Evolutionary conservation across 2,329 filamentous ascomycete species (phyloP).

Genomic region (Pseudocercospora macadamiae): DNA sequence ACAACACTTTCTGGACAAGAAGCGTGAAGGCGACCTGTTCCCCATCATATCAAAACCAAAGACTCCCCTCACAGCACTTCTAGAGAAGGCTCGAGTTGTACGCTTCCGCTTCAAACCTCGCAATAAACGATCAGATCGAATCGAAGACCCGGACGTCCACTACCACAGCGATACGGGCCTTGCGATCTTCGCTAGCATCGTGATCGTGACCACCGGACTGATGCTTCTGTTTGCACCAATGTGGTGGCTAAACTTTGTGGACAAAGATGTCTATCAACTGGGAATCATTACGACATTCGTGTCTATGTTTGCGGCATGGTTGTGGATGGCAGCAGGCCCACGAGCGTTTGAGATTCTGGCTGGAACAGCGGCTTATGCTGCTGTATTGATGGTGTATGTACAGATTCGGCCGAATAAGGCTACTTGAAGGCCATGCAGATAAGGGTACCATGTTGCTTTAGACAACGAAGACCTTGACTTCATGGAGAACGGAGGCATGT

Average conservation of each 20-base stretch:
- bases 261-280: constrained; percentile 1
- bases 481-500: too few relatives aligned
- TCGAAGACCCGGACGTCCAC: background rate
- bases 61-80: constrained; percentile 1
- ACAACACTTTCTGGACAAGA: constrained; percentile 8
- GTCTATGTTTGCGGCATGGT: constrained; percentile 6
- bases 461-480: too few relatives aligned
- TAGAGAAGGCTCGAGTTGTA: background rate
- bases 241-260: constrained; percentile 22
- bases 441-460: too few relatives aligned
- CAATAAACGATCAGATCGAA: background rate
- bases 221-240: constrained; percentile 15
- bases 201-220: constrained; percentile 12
- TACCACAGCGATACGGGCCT: constrained; percentile 17
- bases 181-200: constrained; percentile 7
- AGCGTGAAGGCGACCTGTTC: constrained; percentile 15
- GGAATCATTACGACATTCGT: constrained; percentile 19
- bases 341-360: constrained; percentile 23
- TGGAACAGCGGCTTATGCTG: constrained; percentile 21
- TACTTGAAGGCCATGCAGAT: too few relatives aligned
- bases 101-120: constrained; percentile 4
- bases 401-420: background rate
- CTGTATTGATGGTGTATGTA: constrained; percentile 23
- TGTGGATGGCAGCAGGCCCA: constrained; percentile 17
- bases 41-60: constrained; percentile 13